Conservation (phyloP, 371 early-diverging fungal species). For the Saksenaea oblongispora region DNA sequence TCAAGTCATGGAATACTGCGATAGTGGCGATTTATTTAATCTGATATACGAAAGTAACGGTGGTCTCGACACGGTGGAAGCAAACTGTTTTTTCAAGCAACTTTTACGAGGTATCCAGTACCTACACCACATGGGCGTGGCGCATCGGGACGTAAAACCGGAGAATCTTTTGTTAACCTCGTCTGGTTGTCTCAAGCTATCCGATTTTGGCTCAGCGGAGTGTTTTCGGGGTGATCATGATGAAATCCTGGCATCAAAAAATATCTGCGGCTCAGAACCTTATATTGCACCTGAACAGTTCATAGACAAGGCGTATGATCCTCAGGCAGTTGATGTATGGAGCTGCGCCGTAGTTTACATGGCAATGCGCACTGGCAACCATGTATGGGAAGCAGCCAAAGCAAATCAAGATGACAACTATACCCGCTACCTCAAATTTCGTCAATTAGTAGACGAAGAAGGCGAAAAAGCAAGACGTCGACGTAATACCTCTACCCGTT, state of each 20-base stretch:
- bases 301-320: slow-evolving; percentile 28
- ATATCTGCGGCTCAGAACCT: slow-evolving; percentile 61
- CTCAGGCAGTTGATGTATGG: slow-evolving; percentile 44
- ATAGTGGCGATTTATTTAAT: slow-evolving; percentile 65
- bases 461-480: slow-evolving; percentile 17
- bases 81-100: slow-evolving; percentile 59
- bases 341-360: slow-evolving; percentile 38
- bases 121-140: slow-evolving; percentile 58
- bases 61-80: slow-evolving; percentile 52
- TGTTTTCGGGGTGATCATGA: slow-evolving; percentile 39
- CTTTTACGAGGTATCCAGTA: slow-evolving; percentile 56
- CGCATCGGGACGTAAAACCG: slow-evolving; percentile 73
- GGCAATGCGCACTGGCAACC: slow-evolving; percentile 36
- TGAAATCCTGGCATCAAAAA: slow-evolving; percentile 29
- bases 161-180: slow-evolving; percentile 77
- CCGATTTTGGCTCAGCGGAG: slow-evolving; percentile 80
- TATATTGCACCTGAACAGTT: slow-evolving; percentile 62
- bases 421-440: slow-evolving; percentile 19
- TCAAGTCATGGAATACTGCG: slow-evolving; percentile 74
- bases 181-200: slow-evolving; percentile 81
- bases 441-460: slow-evolving; percentile 14
- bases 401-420: slow-evolving; percentile 25
- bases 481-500: slow-evolving; percentile 21
- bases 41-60: slow-evolving; percentile 66
- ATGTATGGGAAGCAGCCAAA: slow-evolving; percentile 39